Evolutionary conservation across 768 basidiomycete genomes (phyloP), one percentile per base, ranked within the genome.

Genomic region (Baorangia bicolor): DNA sequence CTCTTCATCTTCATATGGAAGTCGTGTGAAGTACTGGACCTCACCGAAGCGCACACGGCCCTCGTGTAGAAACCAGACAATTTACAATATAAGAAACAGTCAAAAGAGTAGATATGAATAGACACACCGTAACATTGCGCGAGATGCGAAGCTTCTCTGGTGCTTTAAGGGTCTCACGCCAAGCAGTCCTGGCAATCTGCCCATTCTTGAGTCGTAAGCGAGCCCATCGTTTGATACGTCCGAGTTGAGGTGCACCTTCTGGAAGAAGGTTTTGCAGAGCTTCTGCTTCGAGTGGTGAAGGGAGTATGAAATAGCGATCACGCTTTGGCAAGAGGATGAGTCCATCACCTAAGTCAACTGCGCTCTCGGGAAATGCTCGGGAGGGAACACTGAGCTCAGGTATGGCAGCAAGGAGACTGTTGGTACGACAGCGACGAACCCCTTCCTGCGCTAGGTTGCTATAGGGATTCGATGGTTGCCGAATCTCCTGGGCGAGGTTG

Each of bases 141-240:
- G 62, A 44, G 18, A 49, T 27, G 0, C 49, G 13, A 25, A 43
- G 31, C 12, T 35, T 38, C 5, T 55, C 23, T 11, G 14, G 39
- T 27, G 39, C 11, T 28, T 23, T 55, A 0, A 41, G 6, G 6
- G 46, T 42, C 25, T 55, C 31, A 0, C 16, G n/a, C 54, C 49
- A 51, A 7, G 34, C 30, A 9, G 58, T 62, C 0, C 57, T 43
- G 0, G 50, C 60, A 21, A 61, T 61, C 18, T 67, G 65, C 0
- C 64, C 66, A 37, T 61, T 67, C 1, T 64, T 60, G 9, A 68
- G 49, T 3, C 50, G 48, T 1, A 68, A 25, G 1, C 56, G 60
- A 12, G 64, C 67, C 61, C 66, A 68, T 27, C 61, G 5, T 18
- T 53, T 44, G 42, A 53, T 42, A 9, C 21, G 21, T 6, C 41